Conservation (phyloP, 2,329 filamentous ascomycete genomes). For the Paraphoma sp. region DNA sequence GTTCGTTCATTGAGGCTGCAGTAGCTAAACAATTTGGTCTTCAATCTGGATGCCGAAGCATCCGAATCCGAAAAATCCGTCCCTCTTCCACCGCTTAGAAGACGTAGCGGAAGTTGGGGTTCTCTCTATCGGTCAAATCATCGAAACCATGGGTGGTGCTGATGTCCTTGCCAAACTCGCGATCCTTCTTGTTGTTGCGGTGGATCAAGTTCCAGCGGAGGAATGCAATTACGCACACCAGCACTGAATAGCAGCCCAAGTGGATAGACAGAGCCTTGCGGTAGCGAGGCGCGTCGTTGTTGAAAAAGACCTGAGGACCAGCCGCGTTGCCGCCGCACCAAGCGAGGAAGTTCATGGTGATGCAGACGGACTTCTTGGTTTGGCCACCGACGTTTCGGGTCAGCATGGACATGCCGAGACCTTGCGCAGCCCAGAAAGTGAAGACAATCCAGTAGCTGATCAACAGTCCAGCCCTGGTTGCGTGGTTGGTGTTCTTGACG, state of each 20-base stretch:
- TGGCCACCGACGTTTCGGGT: conserved; percentile 74
- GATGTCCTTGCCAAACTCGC: conserved; percentile 43
- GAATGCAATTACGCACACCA: conserved; percentile 64
- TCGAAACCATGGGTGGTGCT: conserved; percentile 61
- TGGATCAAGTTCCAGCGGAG: conserved; percentile 64
- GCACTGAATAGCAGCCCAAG: conserved; percentile 69
- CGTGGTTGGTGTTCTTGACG: conserved; percentile 63
- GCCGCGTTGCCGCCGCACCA: conserved; percentile 74
- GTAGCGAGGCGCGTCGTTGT: conserved; percentile 68
- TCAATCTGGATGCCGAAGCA: neutral
- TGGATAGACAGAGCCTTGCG: conserved; percentile 74
- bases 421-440: conserved; percentile 79
- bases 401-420: conserved; percentile 70
- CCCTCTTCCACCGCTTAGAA: conserved; percentile 19
- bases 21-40: neutral
- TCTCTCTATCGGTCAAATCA: conserved; percentile 69
- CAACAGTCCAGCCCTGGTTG: conserved; percentile 70
- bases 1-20: neutral
- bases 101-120: conserved; percentile 66
- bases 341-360: conserved; percentile 73
- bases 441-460: conserved; percentile 79
- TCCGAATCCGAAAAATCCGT: neutral
- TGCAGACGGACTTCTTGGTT: conserved; percentile 73
- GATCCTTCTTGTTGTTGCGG: conserved; percentile 67
- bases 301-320: conserved; percentile 54